phyloP scores from a whole-genome alignment of 306 rosid genomes.

The Ochetophila trinervis region DNA sequence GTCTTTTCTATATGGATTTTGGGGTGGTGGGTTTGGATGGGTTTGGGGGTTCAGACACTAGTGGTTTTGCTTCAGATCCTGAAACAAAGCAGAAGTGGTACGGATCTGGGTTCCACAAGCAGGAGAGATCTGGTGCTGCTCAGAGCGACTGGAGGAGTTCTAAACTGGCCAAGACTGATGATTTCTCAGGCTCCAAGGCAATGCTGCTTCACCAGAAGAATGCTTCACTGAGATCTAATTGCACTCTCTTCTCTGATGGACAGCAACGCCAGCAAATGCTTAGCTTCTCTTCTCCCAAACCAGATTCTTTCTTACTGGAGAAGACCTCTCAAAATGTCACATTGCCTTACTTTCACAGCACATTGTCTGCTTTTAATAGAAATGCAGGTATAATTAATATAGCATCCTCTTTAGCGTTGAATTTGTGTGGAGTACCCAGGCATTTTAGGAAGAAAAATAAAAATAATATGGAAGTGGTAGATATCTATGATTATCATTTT shows the following conservation, averaged over 20 bases:
- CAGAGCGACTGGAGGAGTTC: conserved; percentile 50
- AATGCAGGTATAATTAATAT: conserved; percentile 41
- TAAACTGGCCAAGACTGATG: conserved; percentile 46
- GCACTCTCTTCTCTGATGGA: conserved; percentile 38
- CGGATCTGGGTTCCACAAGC: conserved; percentile 19
- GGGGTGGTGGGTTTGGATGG: conserved; percentile 71
- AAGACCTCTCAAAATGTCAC: conserved; percentile 33
- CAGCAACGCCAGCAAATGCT: conserved; percentile 61
- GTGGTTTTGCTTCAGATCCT: conserved; percentile 63
- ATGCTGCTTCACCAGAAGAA: conserved; percentile 40
- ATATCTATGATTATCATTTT: not conserved
- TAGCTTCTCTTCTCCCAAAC: conserved; percentile 72
- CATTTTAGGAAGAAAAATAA: not conserved
- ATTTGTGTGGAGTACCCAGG: not conserved
- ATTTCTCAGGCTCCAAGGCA: conserved; percentile 41
- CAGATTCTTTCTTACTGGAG: conserved; percentile 41
- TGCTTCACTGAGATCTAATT: conserved; percentile 54
- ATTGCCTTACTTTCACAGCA: conserved; percentile 30
- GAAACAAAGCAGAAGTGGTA: conserved; percentile 45
- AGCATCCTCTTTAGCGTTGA: not conserved
- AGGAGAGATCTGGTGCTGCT: not conserved
- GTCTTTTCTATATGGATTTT: conserved; percentile 57
- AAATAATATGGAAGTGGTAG: conserved; percentile 10
- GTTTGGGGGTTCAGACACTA: conserved; percentile 50
- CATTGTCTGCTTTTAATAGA: conserved; percentile 42